phyloP scores from a whole-genome alignment of 2,329 filamentous ascomycete genomes.

The Hysterium pulicare region DNA sequence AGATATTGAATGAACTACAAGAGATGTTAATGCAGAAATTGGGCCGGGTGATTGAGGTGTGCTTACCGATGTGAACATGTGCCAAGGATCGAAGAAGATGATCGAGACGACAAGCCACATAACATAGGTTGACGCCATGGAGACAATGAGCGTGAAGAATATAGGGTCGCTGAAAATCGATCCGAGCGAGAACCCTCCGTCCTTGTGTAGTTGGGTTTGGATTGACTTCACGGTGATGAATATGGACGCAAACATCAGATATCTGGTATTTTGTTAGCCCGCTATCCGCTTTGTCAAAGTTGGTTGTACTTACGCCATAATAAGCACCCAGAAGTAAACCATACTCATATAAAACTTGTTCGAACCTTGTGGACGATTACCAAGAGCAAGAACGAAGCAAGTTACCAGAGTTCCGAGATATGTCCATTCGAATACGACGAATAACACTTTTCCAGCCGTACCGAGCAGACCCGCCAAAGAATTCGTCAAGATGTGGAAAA shows the following conservation, averaged over 20 bases:
- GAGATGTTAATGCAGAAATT: conserved; percentile 1
- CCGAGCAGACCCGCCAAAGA: conserved; percentile 79
- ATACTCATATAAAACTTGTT: conserved; percentile 93
- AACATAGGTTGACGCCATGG: conserved; percentile 84
- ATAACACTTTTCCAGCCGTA: conserved; percentile 72
- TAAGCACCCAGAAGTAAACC: conserved; percentile 96
- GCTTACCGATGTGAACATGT: conserved; percentile 81
- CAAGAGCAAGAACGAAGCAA: conserved; percentile 91
- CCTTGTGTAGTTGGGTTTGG: conserved; percentile 60
- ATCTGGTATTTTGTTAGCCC: conserved; percentile 46
- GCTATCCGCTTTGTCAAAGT: not conserved
- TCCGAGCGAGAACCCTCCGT: conserved; percentile 64
- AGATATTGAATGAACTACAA: conserved; percentile 84
- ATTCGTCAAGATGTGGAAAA: conserved; percentile 93
- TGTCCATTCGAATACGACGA: conserved; percentile 91
- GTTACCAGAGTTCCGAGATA: conserved; percentile 89
- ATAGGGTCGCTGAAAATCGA: conserved; percentile 81
- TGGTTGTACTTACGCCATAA: conserved; percentile 72
- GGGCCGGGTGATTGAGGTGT: not conserved
- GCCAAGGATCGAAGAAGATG: conserved; percentile 97
- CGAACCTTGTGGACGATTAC: conserved; percentile 90
- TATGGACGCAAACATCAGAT: conserved; percentile 90
- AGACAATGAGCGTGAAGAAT: conserved; percentile 92
- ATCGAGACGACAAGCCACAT: conserved; percentile 90
- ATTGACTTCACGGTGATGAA: conserved; percentile 91